Evolutionary conservation across 352 stramenopile species (phyloP).

Genomic region (Phytopythium chamaehyphon): DNA sequence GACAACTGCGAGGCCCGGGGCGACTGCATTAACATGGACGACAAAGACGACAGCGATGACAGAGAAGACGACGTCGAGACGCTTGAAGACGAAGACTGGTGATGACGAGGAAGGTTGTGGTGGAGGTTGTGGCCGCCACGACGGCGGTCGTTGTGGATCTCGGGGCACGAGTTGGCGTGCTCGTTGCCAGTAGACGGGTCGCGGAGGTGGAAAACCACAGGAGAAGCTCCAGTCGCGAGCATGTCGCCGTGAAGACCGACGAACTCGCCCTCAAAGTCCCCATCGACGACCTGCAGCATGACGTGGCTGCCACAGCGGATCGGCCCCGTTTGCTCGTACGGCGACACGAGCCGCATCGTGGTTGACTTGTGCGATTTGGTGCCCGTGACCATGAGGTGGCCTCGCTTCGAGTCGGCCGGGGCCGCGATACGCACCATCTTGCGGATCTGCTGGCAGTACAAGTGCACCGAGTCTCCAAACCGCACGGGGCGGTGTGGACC

Average conservation of each 20-base stretch:
- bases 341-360: conserved; percentile 51
- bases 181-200: conserved; percentile 2
- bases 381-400: conserved; percentile 42
- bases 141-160: conserved; percentile 3
- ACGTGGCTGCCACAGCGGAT: conserved; percentile 49
- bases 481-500: conserved; percentile 33
- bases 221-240: conserved; percentile 42
- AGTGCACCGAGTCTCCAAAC: conserved; percentile 50
- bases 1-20: not conserved
- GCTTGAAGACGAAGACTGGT: not conserved
- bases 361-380: conserved; percentile 25
- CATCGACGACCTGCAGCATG: conserved; percentile 49
- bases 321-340: conserved; percentile 33
- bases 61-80: not conserved
- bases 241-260: conserved; percentile 48
- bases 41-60: not conserved
- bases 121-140: not conserved
- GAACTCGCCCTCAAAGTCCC: conserved; percentile 41
- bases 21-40: not conserved
- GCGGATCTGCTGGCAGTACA: conserved; percentile 39
- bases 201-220: conserved; percentile 32
- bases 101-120: not conserved
- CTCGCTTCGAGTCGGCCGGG: conserved; percentile 48
- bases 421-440: conserved; percentile 41
- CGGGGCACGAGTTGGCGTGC: conserved; percentile 5